phyloP scores from a whole-genome alignment of 495 filamentous ascomycete species.

The Lasiosphaeria miniovina region DNA sequence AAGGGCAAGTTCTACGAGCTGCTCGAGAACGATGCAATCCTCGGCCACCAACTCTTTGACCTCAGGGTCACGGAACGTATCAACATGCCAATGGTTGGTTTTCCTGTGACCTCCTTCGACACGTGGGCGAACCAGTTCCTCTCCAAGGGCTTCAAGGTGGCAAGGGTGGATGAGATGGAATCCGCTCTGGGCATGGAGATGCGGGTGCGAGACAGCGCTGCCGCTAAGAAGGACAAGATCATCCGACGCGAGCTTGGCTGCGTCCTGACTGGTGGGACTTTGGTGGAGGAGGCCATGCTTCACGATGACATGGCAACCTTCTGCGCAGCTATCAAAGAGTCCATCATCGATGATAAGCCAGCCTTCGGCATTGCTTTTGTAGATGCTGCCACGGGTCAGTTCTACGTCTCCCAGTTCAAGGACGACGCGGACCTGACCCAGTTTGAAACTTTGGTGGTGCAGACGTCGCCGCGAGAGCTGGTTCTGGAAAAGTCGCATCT shows the following conservation, averaged over 20 bases:
- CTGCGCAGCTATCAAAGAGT: slow-evolving; percentile 95
- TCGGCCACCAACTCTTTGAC: slow-evolving; percentile 96
- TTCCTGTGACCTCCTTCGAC: slow-evolving; percentile 84
- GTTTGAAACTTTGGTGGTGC: slow-evolving; percentile 96
- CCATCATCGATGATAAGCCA: slow-evolving; percentile 68
- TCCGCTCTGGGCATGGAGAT: slow-evolving; percentile 97
- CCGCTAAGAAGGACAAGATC: slow-evolving; percentile 71
- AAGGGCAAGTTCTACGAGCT: slow-evolving; percentile 99
- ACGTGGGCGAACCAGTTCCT: slow-evolving; percentile 95
- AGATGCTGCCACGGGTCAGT: slow-evolving; percentile 93
- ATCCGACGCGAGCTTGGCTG: slow-evolving; percentile 88
- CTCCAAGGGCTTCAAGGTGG: slow-evolving; percentile 92
- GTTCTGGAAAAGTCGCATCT: slow-evolving; percentile 85
- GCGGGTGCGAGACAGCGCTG: slow-evolving; percentile 72
- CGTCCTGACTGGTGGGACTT: slow-evolving; percentile 88
- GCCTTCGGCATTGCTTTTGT: slow-evolving; percentile 92
- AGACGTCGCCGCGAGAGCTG: slow-evolving; percentile 85
- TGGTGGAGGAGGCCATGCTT: slow-evolving; percentile 94
- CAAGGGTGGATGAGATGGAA: slow-evolving; percentile 93
- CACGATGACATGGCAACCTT: slow-evolving; percentile 97
- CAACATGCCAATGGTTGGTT: slow-evolving; percentile 98
- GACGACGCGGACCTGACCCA: slow-evolving; percentile 95
- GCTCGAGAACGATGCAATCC: slow-evolving; percentile 96
- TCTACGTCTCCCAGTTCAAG: slow-evolving; percentile 84
- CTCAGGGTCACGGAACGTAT: slow-evolving; percentile 96